These are phyloP conservation scores for Mentha longifolia DNA, from an alignment of 257 asterid genomes.

Conservation along the genomic window DNA sequence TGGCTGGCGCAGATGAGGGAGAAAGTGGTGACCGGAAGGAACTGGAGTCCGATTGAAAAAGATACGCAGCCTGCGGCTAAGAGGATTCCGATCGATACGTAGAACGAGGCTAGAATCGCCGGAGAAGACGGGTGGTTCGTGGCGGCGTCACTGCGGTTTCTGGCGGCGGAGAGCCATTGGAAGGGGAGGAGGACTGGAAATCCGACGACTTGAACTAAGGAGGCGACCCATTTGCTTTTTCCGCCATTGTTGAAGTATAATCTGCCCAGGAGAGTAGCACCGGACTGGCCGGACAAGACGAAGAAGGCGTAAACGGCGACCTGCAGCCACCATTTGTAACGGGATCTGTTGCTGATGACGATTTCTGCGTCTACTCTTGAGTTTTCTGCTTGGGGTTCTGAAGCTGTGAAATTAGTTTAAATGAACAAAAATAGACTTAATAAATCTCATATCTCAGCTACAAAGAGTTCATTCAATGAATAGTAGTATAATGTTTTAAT, in stretches of 20 bases:
- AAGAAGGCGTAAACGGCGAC: background rate
- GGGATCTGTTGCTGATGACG: background rate
- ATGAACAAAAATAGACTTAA: background rate
- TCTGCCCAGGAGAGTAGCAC: constrained; percentile 56
- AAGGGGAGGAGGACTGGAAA: constrained; percentile 64
- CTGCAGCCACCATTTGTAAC: constrained; percentile 50
- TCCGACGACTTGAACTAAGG: constrained; percentile 56
- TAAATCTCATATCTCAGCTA: no score
- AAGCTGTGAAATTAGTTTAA: background rate
- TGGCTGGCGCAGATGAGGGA: constrained; percentile 49
- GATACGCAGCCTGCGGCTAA: background rate
- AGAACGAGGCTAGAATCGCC: background rate
- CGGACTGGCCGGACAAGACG: constrained; percentile 37
- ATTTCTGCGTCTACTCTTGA: constrained; percentile 1
- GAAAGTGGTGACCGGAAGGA: constrained; percentile 48
- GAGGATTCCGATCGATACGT: background rate
- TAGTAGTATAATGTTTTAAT: no score
- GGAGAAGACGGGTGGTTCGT: background rate
- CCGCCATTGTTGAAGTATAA: constrained; percentile 70
- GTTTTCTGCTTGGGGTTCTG: background rate
- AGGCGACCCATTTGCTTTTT: constrained; percentile 61
- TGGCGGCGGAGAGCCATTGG: background rate
- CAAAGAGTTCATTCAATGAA: no score
- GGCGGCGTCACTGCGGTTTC: background rate
- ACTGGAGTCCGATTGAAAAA: constrained; percentile 42